Conservation (phyloP, 176 grass and related monocot species). For the Aegilops sharonensis region DNA sequence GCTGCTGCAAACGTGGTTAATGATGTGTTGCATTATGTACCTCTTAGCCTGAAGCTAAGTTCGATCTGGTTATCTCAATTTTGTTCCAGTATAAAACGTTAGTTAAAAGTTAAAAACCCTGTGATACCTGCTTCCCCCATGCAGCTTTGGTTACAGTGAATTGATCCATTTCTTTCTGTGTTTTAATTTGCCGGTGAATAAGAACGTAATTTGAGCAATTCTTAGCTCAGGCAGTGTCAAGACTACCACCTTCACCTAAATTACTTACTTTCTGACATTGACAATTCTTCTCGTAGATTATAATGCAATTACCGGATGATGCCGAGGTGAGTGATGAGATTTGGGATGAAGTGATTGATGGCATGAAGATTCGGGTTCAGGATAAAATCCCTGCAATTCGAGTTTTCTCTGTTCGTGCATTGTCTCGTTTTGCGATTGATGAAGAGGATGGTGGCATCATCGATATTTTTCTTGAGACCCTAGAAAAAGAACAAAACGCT, state of each 20-base stretch:
- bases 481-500: slow-evolving; percentile 67
- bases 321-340: slow-evolving; percentile 77
- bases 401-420: slow-evolving; percentile 60
- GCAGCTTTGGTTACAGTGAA: background rate
- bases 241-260: background rate
- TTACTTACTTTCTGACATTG: slow-evolving; percentile 2
- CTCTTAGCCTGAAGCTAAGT: background rate
- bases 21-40: background rate
- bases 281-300: slow-evolving; percentile 49
- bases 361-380: slow-evolving; percentile 62
- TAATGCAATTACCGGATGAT: slow-evolving; percentile 72
- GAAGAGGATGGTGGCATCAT: slow-evolving; percentile 67
- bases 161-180: background rate
- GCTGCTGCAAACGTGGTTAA: background rate
- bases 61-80: background rate
- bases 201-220: background rate
- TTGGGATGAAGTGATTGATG: slow-evolving; percentile 88
- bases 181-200: background rate
- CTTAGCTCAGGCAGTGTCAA: background rate
- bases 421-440: slow-evolving; percentile 69
- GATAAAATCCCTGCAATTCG: slow-evolving; percentile 83
- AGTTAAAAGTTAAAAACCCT: background rate
- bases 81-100: background rate
- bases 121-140: background rate
- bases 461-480: slow-evolving; percentile 62